A percentile compares a stretch with the other conserved stretches of the same genome.
phyloP scores from a whole-genome alignment of 805 yeast genomes.

The Ogataea neopini region DNA sequence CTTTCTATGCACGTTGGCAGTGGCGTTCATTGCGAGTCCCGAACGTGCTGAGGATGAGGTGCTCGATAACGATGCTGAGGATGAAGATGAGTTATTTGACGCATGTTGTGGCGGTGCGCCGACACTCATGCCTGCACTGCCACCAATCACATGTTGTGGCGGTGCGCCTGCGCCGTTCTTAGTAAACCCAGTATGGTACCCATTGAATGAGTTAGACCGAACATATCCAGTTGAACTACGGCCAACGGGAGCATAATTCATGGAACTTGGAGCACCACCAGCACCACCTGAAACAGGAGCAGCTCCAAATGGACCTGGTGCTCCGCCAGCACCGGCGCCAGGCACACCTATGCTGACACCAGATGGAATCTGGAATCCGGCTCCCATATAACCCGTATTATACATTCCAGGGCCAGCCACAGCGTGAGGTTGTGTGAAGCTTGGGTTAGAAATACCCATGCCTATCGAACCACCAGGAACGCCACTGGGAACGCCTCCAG shows the following conservation, averaged over 20 bases:
- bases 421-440: not conserved
- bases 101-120: constrained; percentile 3
- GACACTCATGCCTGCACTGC: not conserved
- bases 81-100: not conserved
- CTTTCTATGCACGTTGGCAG: constrained; percentile 38
- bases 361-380: constrained; percentile 10
- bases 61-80: not conserved
- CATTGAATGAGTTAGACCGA: constrained; percentile 17
- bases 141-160: not conserved
- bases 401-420: not conserved
- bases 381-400: constrained; percentile 4
- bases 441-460: constrained; percentile 26
- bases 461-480: constrained; percentile 33
- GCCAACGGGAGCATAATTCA: constrained; percentile 4
- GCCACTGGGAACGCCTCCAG: constrained; percentile 30
- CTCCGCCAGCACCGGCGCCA: not conserved
- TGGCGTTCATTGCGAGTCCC: constrained; percentile 28
- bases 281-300: not conserved
- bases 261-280: not conserved
- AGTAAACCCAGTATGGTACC: constrained; percentile 4
- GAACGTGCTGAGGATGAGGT: constrained; percentile 6
- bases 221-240: constrained; percentile 6
- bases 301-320: constrained; percentile 2
- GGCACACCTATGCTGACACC: constrained; percentile 2
- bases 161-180: not conserved